Base-by-base conservation (phyloP, 1,139 yeast species). In the Pichia sp. region DNA sequence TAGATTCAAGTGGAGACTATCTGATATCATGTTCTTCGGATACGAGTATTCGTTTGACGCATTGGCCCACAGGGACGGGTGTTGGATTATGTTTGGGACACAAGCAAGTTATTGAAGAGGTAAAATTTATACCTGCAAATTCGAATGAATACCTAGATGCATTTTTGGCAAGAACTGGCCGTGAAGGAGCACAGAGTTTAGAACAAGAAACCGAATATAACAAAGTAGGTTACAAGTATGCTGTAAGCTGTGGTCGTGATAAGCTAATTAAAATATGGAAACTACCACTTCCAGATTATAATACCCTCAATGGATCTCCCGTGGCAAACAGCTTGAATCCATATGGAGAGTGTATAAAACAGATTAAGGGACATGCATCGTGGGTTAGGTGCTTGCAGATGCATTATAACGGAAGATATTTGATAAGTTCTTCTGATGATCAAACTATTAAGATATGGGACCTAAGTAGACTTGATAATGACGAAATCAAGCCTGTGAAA, bases 231-330 rank as follows among this genome's bases (percentile, higher is more conserved):
- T 84, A 75, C 69, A 84, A 84, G 64, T 84, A 84, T 64, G 82
- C 92, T 56, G 82, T 86, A 1, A 83, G 96, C 8, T 90, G 87
- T 23, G 90, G 95, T 3, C 76, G 98, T 62, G 97, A 92, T 69
- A 86, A 87, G 64, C 68, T 80, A 1, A 76, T 92, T 43, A 81
- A 83, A 61, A 72, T 92, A 30, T 92, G 97, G 97, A 76, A 84
- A 51, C 67, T 85, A 10, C 90, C 90, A 1, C 72, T 84, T 1
- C 90, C 92, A 0, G 57, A 78, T 19, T 70, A 60, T 19, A 82
- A 82, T 60, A 72, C 82, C 40, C 72, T 77, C 11, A 55, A 40
- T 13, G 54, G 51, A 5, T 36, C 13, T 16, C 90, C 90, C 5
- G 64, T 76, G 50, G 87, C 90, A 0, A 72, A 84, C 0, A 44